These are phyloP conservation scores for Kuraishia piskuri DNA, from an alignment of 805 yeast species.

Conservation along the genomic window DNA sequence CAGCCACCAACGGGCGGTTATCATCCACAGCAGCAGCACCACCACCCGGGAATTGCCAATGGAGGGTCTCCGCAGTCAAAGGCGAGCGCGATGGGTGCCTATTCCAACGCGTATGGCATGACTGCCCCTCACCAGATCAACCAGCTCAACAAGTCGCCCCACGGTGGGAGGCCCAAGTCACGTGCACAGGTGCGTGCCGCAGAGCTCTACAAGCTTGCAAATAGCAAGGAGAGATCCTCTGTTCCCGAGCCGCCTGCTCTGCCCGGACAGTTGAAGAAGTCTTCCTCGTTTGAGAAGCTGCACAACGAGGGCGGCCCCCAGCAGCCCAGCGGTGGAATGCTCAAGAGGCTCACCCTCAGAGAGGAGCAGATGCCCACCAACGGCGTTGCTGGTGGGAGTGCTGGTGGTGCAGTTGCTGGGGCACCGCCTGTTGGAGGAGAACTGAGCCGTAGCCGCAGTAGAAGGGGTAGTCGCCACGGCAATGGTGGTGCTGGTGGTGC, in stretches of 20 bases:
- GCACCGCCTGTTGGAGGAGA: background rate
- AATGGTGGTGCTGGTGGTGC: background rate
- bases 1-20: background rate
- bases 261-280: slow-evolving; percentile 19
- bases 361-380: slow-evolving; percentile 2
- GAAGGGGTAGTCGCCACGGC: slow-evolving; percentile 12
- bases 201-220: slow-evolving; percentile 44
- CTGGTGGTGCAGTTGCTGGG: background rate
- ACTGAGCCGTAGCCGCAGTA: slow-evolving; percentile 8
- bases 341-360: slow-evolving; percentile 5
- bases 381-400: slow-evolving; percentile 8
- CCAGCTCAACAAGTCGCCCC: background rate
- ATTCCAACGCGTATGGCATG: background rate
- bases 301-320: background rate
- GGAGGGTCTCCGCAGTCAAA: background rate
- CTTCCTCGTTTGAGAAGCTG: slow-evolving; percentile 50
- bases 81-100: no score
- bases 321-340: slow-evolving; percentile 1
- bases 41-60: background rate
- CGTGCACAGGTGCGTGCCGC: slow-evolving; percentile 34
- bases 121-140: background rate
- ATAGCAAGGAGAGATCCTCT: slow-evolving; percentile 20
- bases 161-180: slow-evolving; percentile 9
- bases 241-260: slow-evolving; percentile 28
- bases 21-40: background rate